Evolutionary conservation across 257 asterid genomes (phyloP), one percentile per base, ranked within the genome.

Genomic region (Salvia rosmarinus): DNA sequence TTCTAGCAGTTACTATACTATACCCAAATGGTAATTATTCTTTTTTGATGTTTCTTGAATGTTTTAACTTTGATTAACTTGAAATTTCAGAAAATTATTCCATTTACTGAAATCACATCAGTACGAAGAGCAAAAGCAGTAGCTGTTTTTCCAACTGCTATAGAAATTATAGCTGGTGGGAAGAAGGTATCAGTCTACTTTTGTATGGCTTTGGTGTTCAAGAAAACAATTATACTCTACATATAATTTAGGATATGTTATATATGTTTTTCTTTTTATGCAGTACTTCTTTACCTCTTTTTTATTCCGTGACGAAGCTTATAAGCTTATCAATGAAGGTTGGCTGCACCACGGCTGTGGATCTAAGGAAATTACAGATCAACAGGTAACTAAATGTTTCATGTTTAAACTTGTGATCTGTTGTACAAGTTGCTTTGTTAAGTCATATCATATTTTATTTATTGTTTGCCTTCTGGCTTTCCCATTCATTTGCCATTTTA

Each of bases 291-390:
- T 95, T 78, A 92, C 99, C 68, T 95, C 98, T 4, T 91, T 95
- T 76, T 81, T 95, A 71, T 95, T 89, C 82, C 99, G 99, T n/a
- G 99, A 95, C 55, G 99, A 95, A 80, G 99, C 99, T 67, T 95
- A 82, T 82, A 91, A 86, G 88, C 94, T 95, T 73, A 87, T 95
- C 75, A 75, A 76, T 85, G 98, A 95, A 71, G 96, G 98, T 81
- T 88, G 96, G 96, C 74, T 81, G 61, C 84, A 79, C 77, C 87
- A 85, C 57, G 70, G 81, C 54, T 68, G 71, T 71, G 88, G 55
- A 62, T 63, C 85, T 32, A 80, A 84, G 39, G 90, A 82, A 76
- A 67, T 81, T 69, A 64, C 69, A 43, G 88, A 91, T 77, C 85
- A 77, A 76, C 95, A 85, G 96, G 96, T 88, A 79, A 65, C 64